A percentile compares a stretch with the other conserved stretches of the same genome.
Evolutionary conservation across 139 green algal species (phyloP).

Genomic region (Picochlorum costavermella): DNA sequence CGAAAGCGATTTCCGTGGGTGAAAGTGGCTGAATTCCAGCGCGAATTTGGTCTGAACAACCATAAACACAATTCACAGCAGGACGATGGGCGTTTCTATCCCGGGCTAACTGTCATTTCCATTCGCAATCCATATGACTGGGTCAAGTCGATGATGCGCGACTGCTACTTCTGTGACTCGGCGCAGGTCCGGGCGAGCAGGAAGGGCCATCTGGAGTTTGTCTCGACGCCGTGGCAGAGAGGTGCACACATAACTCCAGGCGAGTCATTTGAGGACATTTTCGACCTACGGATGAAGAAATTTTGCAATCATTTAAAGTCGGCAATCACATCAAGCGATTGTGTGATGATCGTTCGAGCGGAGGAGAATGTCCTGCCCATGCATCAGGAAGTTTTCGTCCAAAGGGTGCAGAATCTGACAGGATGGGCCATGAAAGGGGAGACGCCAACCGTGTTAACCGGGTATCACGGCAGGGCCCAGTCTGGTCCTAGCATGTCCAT

Average conservation of each 20-base stretch:
- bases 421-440: background rate
- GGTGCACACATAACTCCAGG: background rate
- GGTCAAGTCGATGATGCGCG: background rate
- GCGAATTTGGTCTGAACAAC: background rate
- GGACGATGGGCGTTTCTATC: background rate
- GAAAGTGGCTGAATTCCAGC: background rate
- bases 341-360: background rate
- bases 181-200: background rate
- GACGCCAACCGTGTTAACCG: background rate
- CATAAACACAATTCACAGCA: conserved; percentile 1
- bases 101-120: background rate
- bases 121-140: conserved; percentile 3
- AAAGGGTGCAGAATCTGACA: background rate
- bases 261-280: background rate
- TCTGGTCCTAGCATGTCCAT: too few species aligned
- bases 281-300: background rate
- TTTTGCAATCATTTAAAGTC: background rate
- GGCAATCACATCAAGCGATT: background rate
- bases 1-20: background rate
- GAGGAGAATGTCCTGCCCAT: background rate
- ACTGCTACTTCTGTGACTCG: background rate
- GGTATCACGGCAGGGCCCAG: background rate
- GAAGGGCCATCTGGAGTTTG: background rate
- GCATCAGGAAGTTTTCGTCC: background rate
- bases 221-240: background rate